Percentiles rank a stretch among this genome's conserved stretches.
Conservation (phyloP, 768 basidiomycete genomes). For the Gloeostereum incarnatum region DNA sequence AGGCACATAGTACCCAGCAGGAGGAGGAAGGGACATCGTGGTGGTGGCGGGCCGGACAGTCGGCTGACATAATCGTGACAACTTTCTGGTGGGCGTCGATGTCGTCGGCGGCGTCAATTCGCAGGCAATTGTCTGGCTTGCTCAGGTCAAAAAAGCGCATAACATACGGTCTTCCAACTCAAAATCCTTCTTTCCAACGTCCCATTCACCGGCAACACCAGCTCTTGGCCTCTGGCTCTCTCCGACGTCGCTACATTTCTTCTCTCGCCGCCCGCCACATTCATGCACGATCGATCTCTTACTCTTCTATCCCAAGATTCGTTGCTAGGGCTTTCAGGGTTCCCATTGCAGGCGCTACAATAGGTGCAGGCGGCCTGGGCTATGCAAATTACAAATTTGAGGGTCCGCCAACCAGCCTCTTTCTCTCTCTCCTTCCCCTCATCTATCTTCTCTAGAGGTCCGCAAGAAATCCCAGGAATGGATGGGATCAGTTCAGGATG, state of each 20-base stretch:
- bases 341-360: slow-evolving; percentile 80
- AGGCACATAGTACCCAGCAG: slow-evolving; percentile 69
- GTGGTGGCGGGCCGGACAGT: too few relatives aligned
- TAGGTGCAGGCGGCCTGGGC: slow-evolving; percentile 85
- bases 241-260: slow-evolving; percentile 39
- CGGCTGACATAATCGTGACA: too few relatives aligned
- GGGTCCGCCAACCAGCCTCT: slow-evolving; percentile 40
- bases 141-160: too few relatives aligned
- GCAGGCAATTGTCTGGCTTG: too few relatives aligned
- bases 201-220: too few relatives aligned
- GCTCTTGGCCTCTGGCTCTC: slow-evolving; percentile 44
- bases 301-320: slow-evolving; percentile 83
- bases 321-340: slow-evolving; percentile 82
- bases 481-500: slow-evolving; percentile 56
- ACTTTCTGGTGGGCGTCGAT: too few relatives aligned
- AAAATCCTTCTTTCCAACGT: too few relatives aligned
- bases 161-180: too few relatives aligned
- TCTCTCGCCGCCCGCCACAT: slow-evolving; percentile 44
- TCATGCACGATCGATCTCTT: slow-evolving; percentile 72
- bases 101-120: too few relatives aligned
- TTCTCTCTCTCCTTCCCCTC: not conserved
- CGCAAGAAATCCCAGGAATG: slow-evolving; percentile 59
- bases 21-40: too few relatives aligned
- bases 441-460: slow-evolving; percentile 43
- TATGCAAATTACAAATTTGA: slow-evolving; percentile 98